A percentile compares a stretch with the other conserved stretches of the same genome.
Evolutionary conservation across 75 land plant species (phyloP).

Genomic region (Ceratopteris richardii): DNA sequence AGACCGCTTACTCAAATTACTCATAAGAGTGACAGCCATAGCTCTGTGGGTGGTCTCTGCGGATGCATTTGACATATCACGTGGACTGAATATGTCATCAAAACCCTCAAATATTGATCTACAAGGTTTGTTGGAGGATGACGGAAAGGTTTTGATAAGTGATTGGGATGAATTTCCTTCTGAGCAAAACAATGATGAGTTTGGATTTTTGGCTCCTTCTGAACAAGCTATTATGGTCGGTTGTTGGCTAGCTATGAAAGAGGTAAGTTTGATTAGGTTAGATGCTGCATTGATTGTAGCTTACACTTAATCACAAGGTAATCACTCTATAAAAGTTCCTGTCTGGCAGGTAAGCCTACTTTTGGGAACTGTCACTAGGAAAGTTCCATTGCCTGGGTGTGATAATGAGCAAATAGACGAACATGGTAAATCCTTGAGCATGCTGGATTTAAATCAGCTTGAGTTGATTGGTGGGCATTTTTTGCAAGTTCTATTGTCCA

Average conservation of each 20-base stretch:
- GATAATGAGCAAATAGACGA: constrained; percentile 9
- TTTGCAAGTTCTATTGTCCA: constrained; percentile 83
- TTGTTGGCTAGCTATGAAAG: constrained; percentile 99
- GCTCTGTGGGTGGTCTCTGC: constrained; percentile 98
- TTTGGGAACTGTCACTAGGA: constrained; percentile 86
- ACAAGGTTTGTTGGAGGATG: constrained; percentile 44
- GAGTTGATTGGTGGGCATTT: constrained; percentile 84
- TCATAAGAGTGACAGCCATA: constrained; percentile 73
- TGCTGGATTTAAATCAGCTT: constrained; percentile 79
- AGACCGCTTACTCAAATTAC: constrained; percentile 59
- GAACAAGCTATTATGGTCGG: constrained; percentile 97
- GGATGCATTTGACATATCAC: constrained; percentile 78
- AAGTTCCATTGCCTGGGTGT: constrained; percentile 74
- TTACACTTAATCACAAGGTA: too few species aligned
- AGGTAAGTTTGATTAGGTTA: constrained; percentile 35
- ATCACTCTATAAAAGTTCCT: too few species aligned
- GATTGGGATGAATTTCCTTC: constrained; percentile 9
- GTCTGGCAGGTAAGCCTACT: constrained; percentile 85
- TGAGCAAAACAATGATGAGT: constrained; percentile 18
- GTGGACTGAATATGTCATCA: constrained; percentile 24
- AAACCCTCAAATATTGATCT: constrained; percentile 2
- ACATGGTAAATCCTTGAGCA: constrained; percentile 1
- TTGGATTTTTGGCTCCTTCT: constrained; percentile 34
- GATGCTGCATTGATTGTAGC: background rate
- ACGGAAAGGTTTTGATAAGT: constrained; percentile 22